phyloP scores from a whole-genome alignment of 106 monocot species.

The Dioscorea alata region DNA sequence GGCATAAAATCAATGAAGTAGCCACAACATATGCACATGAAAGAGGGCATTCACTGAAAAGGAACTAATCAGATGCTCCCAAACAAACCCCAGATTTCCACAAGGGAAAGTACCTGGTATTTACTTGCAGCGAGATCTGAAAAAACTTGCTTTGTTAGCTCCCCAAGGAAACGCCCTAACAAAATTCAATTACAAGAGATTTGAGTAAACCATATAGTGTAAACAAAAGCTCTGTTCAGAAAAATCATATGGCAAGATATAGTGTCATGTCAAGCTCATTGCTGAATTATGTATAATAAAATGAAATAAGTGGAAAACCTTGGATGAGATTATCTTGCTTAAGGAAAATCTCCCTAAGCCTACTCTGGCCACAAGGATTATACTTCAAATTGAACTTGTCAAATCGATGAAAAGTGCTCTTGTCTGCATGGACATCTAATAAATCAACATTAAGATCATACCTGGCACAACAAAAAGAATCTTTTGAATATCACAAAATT shows the following conservation, averaged over 20 bases:
- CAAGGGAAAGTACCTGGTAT: conserved; percentile 68
- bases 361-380: conserved; percentile 97
- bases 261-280: too few relatives aligned
- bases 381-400: conserved; percentile 99
- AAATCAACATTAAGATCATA: conserved; percentile 98
- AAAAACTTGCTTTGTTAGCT: conserved; percentile 95
- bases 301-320: conserved; percentile 25
- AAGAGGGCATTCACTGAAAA: too few relatives aligned
- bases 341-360: conserved; percentile 97
- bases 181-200: neutral
- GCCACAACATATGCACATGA: too few relatives aligned
- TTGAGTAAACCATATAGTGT: too few relatives aligned
- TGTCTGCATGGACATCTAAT: conserved; percentile 98
- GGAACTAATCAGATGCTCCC: too few relatives aligned
- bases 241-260: too few relatives aligned
- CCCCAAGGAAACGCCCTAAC: conserved; percentile 92
- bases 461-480: conserved; percentile 30
- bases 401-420: conserved; percentile 99
- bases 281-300: neutral
- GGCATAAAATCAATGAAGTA: too few relatives aligned
- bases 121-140: conserved; percentile 90
- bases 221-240: too few relatives aligned
- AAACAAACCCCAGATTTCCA: neutral
- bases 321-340: conserved; percentile 99
- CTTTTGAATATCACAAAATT: neutral